These are phyloP conservation scores for Penicillium roqueforti DNA, from an alignment of 495 filamentous ascomycete species.

Conservation along the genomic window DNA sequence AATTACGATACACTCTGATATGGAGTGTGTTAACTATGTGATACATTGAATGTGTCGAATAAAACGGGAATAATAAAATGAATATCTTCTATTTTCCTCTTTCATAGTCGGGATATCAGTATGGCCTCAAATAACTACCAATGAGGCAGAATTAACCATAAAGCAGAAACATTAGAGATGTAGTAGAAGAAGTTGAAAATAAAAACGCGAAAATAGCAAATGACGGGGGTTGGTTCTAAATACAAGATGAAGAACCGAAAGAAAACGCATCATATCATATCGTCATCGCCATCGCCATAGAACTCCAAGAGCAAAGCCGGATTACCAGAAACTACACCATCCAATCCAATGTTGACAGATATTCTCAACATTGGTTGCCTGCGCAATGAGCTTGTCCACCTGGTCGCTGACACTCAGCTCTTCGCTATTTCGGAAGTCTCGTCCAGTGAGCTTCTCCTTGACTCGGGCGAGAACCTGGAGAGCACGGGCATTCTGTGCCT, in stretches of 20 bases:
- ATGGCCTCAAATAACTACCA: background rate
- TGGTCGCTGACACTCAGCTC: conserved; percentile 84
- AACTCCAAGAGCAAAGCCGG: conserved; percentile 15
- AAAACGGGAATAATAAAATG: background rate
- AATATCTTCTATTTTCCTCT: background rate
- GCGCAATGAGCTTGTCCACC: conserved; percentile 87
- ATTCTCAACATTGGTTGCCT: conserved; percentile 96
- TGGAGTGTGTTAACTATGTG: background rate
- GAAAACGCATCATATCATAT: conserved; percentile 21
- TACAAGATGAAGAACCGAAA: conserved; percentile 21
- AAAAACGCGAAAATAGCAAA: conserved; percentile 7
- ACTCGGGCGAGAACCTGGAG: conserved; percentile 89
- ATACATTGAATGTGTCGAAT: background rate
- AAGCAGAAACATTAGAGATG: background rate
- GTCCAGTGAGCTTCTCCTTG: conserved; percentile 84
- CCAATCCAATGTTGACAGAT: conserved; percentile 98
- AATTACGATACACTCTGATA: background rate
- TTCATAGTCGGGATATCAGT: background rate
- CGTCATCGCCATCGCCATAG: conserved; percentile 13
- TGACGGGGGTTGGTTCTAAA: conserved; percentile 20
- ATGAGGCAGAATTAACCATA: background rate
- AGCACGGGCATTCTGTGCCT: conserved; percentile 89
- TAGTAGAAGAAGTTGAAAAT: background rate
- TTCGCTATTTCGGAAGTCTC: conserved; percentile 60
- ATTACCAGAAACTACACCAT: conserved; percentile 89